Evolutionary conservation across 1,284 basidiomycete genomes (phyloP).

Genomic region (Leccinum subrobustum): DNA sequence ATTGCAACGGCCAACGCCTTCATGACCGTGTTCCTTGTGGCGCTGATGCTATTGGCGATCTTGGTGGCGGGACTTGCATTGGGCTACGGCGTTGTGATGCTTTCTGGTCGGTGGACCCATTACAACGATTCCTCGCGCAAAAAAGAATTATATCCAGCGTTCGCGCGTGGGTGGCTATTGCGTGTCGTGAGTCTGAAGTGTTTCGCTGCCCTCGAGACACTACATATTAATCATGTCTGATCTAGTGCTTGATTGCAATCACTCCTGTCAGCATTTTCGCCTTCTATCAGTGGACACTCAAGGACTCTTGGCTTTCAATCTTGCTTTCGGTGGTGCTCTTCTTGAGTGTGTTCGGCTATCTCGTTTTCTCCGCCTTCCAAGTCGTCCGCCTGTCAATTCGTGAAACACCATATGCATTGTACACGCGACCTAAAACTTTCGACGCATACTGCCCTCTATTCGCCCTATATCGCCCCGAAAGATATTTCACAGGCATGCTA

Average conservation of each 20-base stretch:
- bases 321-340: constrained; percentile 68
- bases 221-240: constrained; percentile 2
- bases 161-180: constrained; percentile 57
- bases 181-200: constrained; percentile 48
- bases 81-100: constrained; percentile 46
- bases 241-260: constrained; percentile 60
- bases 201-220: neutral
- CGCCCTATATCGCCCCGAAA: constrained; percentile 51
- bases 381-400: constrained; percentile 44
- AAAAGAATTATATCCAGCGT: constrained; percentile 42
- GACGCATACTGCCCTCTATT: constrained; percentile 50
- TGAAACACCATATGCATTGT: constrained; percentile 39
- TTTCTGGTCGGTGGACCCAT: constrained; percentile 31
- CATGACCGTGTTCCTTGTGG: constrained; percentile 76
- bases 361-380: constrained; percentile 46
- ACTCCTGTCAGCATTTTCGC: constrained; percentile 75
- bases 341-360: constrained; percentile 48
- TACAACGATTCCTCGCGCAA: constrained; percentile 31
- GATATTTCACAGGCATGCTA: constrained; percentile 58
- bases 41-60: constrained; percentile 64
- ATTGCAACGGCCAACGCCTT: constrained; percentile 83
- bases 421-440: constrained; percentile 36
- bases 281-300: constrained; percentile 87
- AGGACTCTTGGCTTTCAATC: constrained; percentile 80
- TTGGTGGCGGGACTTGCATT: constrained; percentile 49